Conservation (phyloP, 1,284 basidiomycete species). For the Fistulinella staudtii region DNA sequence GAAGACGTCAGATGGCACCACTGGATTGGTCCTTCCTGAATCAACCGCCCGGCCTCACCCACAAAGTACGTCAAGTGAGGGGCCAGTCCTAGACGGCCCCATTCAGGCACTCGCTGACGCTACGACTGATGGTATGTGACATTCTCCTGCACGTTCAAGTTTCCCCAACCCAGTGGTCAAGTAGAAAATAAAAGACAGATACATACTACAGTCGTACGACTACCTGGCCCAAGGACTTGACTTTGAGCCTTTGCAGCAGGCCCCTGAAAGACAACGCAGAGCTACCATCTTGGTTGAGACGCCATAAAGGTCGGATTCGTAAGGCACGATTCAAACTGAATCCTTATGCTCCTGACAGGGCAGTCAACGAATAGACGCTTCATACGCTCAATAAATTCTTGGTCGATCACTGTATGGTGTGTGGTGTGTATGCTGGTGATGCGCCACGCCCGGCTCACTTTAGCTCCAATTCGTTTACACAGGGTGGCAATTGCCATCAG, state of each 20-base stretch:
- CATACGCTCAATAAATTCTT: constrained; percentile 41
- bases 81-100: no score
- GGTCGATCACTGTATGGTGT: constrained; percentile 40
- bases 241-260: constrained; percentile 42
- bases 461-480: constrained; percentile 49
- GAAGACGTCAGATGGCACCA: constrained; percentile 3
- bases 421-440: constrained; percentile 17
- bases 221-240: constrained; percentile 51
- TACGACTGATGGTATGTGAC: constrained; percentile 46
- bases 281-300: constrained; percentile 50
- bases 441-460: constrained; percentile 9
- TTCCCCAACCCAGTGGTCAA: constrained; percentile 38
- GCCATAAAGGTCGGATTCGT: constrained; percentile 28
- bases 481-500: constrained; percentile 49
- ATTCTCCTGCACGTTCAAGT: constrained; percentile 48
- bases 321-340: constrained; percentile 34
- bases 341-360: constrained; percentile 24
- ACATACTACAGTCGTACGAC: constrained; percentile 44
- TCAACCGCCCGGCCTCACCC: constrained; percentile 7
- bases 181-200: constrained; percentile 42
- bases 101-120: not conserved
- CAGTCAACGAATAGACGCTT: constrained; percentile 40
- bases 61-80: constrained; percentile 9
- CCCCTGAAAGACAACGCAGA: constrained; percentile 38
- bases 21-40: constrained; percentile 2